Percentiles rank a stretch among this genome's conserved stretches.
Conservation (phyloP, 148 eudicot species). For the Chenopodium suecicum region DNA sequence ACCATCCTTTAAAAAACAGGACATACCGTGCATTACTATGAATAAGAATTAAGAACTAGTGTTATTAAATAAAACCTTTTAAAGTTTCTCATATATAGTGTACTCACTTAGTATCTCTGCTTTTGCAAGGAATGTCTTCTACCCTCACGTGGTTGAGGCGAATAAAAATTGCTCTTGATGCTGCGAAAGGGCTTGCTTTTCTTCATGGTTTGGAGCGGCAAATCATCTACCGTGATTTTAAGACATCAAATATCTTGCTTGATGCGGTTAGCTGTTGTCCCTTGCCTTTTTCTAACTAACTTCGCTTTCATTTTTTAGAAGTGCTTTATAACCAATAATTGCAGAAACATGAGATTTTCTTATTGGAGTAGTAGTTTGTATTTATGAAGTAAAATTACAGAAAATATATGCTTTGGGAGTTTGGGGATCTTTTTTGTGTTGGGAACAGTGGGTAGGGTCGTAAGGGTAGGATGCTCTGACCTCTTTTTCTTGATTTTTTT, state of each 20-base stretch:
- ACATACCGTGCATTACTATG: too few species aligned
- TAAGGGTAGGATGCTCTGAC: not conserved
- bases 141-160: slow-evolving; percentile 80
- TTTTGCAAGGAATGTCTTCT: slow-evolving; percentile 55
- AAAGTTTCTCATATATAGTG: not conserved
- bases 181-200: slow-evolving; percentile 83
- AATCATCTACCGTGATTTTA: slow-evolving; percentile 81
- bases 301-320: not conserved
- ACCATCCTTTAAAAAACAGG: too few species aligned
- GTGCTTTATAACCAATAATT: not conserved
- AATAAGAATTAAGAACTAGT: too few species aligned
- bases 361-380: too few species aligned
- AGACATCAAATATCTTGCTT: slow-evolving; percentile 81
- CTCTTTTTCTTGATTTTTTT: not conserved
- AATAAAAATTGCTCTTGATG: slow-evolving; percentile 77
- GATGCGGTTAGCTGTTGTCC: slow-evolving; percentile 53
- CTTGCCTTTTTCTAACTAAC: not conserved
- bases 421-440: not conserved
- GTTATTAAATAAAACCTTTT: too few species aligned
- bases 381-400: not conserved
- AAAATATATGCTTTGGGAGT: not conserved
- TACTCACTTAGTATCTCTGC: slow-evolving; percentile 9
- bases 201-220: slow-evolving; percentile 71
- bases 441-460: not conserved
- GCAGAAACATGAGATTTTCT: not conserved